Evolutionary conservation across 2,329 filamentous ascomycete genomes (phyloP).

Genomic region (Fusarium domesticum): DNA sequence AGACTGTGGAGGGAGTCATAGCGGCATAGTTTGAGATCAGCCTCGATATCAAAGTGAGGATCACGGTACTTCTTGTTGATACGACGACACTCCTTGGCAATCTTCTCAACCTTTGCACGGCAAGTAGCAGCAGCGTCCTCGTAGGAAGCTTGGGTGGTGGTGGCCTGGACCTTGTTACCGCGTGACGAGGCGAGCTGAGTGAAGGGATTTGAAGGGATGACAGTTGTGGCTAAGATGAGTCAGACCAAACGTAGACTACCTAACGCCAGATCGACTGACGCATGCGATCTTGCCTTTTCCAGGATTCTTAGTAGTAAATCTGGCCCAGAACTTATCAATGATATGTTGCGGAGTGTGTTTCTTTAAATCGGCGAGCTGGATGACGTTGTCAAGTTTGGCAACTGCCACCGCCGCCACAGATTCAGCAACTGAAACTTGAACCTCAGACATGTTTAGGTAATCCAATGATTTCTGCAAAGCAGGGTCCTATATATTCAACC

Average conservation of each 20-base stretch:
- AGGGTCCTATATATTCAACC: too few relatives aligned
- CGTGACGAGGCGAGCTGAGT: conserved; percentile 57
- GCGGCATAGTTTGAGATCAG: conserved; percentile 62
- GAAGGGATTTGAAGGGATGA: conserved; percentile 67
- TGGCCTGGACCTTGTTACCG: conserved; percentile 51
- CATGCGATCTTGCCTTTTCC: conserved; percentile 55
- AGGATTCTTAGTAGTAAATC: conserved; percentile 66
- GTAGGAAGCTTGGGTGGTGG: conserved; percentile 64
- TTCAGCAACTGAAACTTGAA: too few relatives aligned
- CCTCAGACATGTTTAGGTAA: too few relatives aligned
- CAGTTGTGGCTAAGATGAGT: conserved; percentile 53
- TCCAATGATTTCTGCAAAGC: too few relatives aligned
- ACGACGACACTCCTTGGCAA: conserved; percentile 64
- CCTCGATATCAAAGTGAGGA: conserved; percentile 81
- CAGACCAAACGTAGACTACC: background rate
- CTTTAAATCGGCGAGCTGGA: conserved; percentile 23
- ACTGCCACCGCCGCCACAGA: background rate
- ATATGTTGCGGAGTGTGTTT: conserved; percentile 62
- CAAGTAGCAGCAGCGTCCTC: conserved; percentile 70
- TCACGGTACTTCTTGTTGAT: conserved; percentile 85
- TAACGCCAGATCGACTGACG: background rate
- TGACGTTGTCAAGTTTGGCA: conserved; percentile 1
- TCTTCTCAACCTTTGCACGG: conserved; percentile 59
- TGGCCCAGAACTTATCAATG: conserved; percentile 71
- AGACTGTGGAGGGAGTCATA: conserved; percentile 50